Evolutionary conservation across 805 yeast genomes (phyloP).

Genomic region (Kazachstania kunashirensis): DNA sequence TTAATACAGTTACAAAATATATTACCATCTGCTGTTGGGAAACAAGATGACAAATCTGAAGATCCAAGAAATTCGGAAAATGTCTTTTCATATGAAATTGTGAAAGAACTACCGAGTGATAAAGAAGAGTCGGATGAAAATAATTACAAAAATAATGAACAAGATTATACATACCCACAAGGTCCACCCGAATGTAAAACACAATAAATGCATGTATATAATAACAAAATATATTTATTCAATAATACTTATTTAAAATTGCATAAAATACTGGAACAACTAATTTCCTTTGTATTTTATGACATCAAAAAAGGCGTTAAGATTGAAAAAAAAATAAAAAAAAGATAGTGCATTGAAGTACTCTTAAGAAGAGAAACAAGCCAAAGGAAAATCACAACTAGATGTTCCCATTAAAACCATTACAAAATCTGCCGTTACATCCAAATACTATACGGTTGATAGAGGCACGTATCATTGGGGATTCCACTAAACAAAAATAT

Average conservation of each 20-base stretch:
- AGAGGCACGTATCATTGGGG: not conserved
- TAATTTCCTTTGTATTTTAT: too few relatives aligned
- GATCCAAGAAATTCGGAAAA: conserved; percentile 26
- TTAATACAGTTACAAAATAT: conserved; percentile 42
- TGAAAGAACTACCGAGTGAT: conserved; percentile 10
- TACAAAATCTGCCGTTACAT: conserved; percentile 2
- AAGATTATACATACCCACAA: conserved; percentile 4
- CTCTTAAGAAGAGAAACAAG: not conserved
- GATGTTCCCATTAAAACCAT: not conserved
- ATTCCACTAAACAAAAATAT: too few relatives aligned
- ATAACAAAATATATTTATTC: too few relatives aligned
- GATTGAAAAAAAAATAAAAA: too few relatives aligned
- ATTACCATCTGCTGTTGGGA: conserved; percentile 34
- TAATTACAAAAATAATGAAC: conserved; percentile 3
- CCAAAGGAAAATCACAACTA: not conserved
- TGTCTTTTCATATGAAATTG: conserved; percentile 21
- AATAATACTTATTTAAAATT: too few relatives aligned
- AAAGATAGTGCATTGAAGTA: too few relatives aligned
- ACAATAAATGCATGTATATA: conserved; percentile 31
- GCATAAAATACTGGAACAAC: too few relatives aligned
- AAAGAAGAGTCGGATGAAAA: conserved; percentile 3
- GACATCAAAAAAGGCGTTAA: too few relatives aligned
- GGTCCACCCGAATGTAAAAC: conserved; percentile 35
- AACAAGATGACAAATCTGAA: conserved; percentile 9
- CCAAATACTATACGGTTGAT: not conserved